These are phyloP conservation scores for Calvatia gigantea DNA, from an alignment of 768 basidiomycete genomes.

Conservation along the genomic window DNA sequence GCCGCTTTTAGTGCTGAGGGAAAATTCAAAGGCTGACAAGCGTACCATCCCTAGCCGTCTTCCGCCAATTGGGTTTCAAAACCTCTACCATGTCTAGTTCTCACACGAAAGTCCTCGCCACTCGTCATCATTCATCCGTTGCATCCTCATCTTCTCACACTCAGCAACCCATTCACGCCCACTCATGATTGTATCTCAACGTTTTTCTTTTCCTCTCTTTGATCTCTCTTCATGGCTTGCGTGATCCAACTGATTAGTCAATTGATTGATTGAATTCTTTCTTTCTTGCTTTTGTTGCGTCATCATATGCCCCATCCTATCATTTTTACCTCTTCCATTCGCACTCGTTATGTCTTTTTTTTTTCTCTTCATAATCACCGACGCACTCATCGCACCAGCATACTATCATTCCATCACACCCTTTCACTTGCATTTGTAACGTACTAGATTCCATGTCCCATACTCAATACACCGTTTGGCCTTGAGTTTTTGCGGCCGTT, in stretches of 20 bases:
- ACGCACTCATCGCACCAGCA: conserved; percentile 30
- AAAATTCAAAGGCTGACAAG: conserved; percentile 1
- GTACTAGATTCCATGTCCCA: conserved; percentile 10
- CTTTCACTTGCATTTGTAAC: conserved; percentile 11
- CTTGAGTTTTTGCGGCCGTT: neutral
- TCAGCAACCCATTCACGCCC: conserved; percentile 27
- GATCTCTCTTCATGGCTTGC: conserved; percentile 15
- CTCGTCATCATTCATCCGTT: conserved; percentile 17
- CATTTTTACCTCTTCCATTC: conserved; percentile 31
- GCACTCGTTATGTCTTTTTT: conserved; percentile 28
- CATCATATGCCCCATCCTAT: conserved; percentile 26
- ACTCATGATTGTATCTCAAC: conserved; percentile 30
- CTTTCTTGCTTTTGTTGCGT: conserved; percentile 23
- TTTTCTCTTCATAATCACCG: conserved; percentile 15
- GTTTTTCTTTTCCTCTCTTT: conserved; percentile 16
- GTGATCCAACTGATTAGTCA: conserved; percentile 6
- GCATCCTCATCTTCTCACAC: neutral
- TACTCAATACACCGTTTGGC: neutral
- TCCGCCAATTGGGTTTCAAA: conserved; percentile 91
- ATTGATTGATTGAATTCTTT: conserved; percentile 2
- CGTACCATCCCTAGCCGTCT: conserved; percentile 36
- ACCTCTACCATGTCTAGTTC: conserved; percentile 67
- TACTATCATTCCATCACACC: conserved; percentile 37
- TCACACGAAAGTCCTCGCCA: conserved; percentile 50
- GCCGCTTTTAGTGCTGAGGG: conserved; percentile 14